Percentiles rank a stretch among this genome's conserved stretches.
Conservation (phyloP, 2,329 filamentous ascomycete species). For the Colletotrichum caudatum region DNA sequence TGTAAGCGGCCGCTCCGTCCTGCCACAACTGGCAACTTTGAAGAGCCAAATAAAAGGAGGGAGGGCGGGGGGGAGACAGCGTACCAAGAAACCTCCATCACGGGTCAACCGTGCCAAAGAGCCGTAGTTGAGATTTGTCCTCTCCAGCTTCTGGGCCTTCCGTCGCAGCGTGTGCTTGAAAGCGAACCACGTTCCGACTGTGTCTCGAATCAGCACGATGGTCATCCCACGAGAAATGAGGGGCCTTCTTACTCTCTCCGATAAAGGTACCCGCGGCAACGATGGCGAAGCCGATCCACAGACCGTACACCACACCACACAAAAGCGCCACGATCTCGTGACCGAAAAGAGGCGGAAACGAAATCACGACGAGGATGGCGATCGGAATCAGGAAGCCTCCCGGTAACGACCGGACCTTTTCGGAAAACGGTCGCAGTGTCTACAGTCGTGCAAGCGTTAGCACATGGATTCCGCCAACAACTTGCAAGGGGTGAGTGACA, state of each 20-base stretch:
- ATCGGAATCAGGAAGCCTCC: constrained; percentile 57
- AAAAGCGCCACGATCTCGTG: constrained; percentile 57
- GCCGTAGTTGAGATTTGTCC: constrained; percentile 56
- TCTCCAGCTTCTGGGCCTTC: constrained; percentile 54
- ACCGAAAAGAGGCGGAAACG: constrained; percentile 57
- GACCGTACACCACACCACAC: constrained; percentile 56
- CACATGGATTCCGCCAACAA: not conserved
- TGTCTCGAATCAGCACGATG: not conserved
- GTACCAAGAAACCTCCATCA: constrained; percentile 54
- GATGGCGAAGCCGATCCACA: constrained; percentile 57
- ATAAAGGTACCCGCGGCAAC: constrained; percentile 56
- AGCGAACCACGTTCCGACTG: constrained; percentile 55
- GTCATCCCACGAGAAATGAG: too few relatives aligned
- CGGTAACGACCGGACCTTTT: constrained; percentile 53
- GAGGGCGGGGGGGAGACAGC: not conserved
- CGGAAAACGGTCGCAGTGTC: constrained; percentile 51
- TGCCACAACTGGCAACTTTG: not conserved
- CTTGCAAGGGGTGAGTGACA: not conserved
- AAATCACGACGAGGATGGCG: constrained; percentile 53
- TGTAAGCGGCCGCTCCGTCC: not conserved
- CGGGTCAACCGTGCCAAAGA: constrained; percentile 55
- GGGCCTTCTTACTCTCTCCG: constrained; percentile 48
- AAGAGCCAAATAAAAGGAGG: not conserved
- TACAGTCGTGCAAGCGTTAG: not conserved
- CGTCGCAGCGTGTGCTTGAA: constrained; percentile 54